These are phyloP conservation scores for Hymenoscyphus infarciens DNA, from an alignment of 2,329 filamentous ascomycete genomes.

Conservation along the genomic window DNA sequence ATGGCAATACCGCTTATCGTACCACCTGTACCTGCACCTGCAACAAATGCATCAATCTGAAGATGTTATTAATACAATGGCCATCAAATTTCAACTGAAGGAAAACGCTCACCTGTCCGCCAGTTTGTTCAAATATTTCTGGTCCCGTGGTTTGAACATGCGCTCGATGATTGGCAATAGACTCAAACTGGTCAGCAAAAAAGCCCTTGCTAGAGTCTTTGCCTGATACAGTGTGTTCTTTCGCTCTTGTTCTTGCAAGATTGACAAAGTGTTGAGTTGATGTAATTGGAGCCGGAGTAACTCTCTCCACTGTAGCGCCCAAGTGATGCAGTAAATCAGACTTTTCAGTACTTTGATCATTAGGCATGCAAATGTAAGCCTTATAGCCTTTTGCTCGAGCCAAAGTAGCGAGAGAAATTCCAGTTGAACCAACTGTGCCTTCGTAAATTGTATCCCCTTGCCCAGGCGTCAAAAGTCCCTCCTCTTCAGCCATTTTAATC, in stretches of 20 bases:
- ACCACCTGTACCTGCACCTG: constrained; percentile 90
- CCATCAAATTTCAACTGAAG: too few species aligned
- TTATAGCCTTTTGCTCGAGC: constrained; percentile 85
- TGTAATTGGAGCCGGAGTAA: constrained; percentile 89
- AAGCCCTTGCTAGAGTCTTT: constrained; percentile 70
- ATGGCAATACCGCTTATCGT: constrained; percentile 85
- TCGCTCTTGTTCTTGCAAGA: constrained; percentile 72
- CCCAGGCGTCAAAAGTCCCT: constrained; percentile 70
- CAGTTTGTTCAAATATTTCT: constrained; percentile 79
- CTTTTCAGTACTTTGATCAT: constrained; percentile 86
- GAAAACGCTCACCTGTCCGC: constrained; percentile 43
- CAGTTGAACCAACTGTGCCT: constrained; percentile 93
- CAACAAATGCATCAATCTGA: constrained; percentile 77
- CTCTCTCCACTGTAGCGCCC: constrained; percentile 87
- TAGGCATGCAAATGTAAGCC: constrained; percentile 96
- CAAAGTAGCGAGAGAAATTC: constrained; percentile 88
- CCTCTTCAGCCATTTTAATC: constrained; percentile 76
- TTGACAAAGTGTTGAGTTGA: constrained; percentile 94
- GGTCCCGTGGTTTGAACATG: constrained; percentile 82
- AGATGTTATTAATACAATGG: background rate
- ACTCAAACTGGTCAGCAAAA: constrained; percentile 97
- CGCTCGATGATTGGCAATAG: constrained; percentile 79
- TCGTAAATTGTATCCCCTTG: constrained; percentile 95
- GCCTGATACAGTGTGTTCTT: constrained; percentile 62
- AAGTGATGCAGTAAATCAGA: constrained; percentile 83